A percentile compares a stretch with the other conserved stretches of the same genome.
phyloP scores from a whole-genome alignment of 768 basidiomycete species.

The Lactarius hatsudake region DNA sequence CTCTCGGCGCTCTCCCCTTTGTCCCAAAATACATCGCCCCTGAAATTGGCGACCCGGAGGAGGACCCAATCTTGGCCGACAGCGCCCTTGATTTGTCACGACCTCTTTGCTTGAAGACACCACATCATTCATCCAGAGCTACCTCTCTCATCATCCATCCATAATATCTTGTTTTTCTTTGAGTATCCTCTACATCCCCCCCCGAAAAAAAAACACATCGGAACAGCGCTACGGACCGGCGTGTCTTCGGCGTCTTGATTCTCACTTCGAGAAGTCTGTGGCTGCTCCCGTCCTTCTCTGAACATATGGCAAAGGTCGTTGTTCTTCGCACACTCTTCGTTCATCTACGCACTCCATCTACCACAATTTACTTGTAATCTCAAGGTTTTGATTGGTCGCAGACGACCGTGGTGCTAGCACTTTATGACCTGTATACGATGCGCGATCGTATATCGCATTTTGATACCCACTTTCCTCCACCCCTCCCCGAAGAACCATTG shows the following conservation, averaged over 20 bases:
- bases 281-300: conserved; percentile 8
- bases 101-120: conserved; percentile 27
- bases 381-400: conserved; percentile 19
- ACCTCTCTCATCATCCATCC: conserved; percentile 9
- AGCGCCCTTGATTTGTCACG: conserved; percentile 20
- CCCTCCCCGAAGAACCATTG: conserved; percentile 19
- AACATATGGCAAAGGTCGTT: conserved; percentile 17
- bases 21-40: conserved; percentile 9
- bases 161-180: conserved; percentile 14
- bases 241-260: not conserved
- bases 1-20: conserved; percentile 8
- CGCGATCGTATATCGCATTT: conserved; percentile 10
- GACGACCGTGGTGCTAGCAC: conserved; percentile 21
- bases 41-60: not conserved
- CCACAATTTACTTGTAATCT: conserved; percentile 19
- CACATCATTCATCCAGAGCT: conserved; percentile 9
- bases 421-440: conserved; percentile 16
- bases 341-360: conserved; percentile 18
- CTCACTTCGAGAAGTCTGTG: conserved; percentile 15
- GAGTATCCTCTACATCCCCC: conserved; percentile 5
- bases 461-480: conserved; percentile 20
- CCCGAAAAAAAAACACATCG: not conserved
- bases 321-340: not conserved
- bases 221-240: not conserved
- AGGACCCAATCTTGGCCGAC: conserved; percentile 9